phyloP scores from a whole-genome alignment of 345 rosid genomes.

The Turritis glabra region DNA sequence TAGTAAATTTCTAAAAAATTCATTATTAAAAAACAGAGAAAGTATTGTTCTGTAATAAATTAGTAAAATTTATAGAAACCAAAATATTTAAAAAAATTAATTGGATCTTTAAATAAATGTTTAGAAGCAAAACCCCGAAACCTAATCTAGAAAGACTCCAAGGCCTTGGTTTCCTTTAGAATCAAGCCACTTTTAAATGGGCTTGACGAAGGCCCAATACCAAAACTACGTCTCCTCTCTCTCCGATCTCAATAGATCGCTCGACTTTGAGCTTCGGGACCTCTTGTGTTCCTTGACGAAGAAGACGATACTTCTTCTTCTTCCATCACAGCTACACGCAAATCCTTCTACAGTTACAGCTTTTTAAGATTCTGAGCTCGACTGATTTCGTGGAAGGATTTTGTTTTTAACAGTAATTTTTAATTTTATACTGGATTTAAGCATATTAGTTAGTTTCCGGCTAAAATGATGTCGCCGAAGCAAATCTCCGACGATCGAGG shows the following conservation, averaged over 20 bases:
- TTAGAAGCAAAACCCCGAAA: no score
- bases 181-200: not conserved
- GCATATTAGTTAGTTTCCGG: not conserved
- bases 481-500: conserved; percentile 77
- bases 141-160: no score
- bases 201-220: conserved; percentile 19
- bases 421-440: conserved; percentile 2
- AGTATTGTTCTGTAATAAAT: no score
- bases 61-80: no score
- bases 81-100: no score
- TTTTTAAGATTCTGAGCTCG: not conserved
- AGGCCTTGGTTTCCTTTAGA: no score
- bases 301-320: conserved; percentile 32
- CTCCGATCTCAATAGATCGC: conserved; percentile 22
- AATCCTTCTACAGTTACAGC: not conserved
- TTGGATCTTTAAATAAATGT: no score
- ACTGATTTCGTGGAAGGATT: not conserved
- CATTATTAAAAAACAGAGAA: no score
- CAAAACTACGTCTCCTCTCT: not conserved
- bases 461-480: conserved; percentile 79
- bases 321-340: conserved; percentile 7
- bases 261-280: conserved; percentile 20
- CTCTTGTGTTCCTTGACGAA: conserved; percentile 6
- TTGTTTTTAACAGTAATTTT: not conserved
- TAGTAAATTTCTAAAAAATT: no score